Conservation (phyloP, 306 rosid genomes). For the Malus orientalis region DNA sequence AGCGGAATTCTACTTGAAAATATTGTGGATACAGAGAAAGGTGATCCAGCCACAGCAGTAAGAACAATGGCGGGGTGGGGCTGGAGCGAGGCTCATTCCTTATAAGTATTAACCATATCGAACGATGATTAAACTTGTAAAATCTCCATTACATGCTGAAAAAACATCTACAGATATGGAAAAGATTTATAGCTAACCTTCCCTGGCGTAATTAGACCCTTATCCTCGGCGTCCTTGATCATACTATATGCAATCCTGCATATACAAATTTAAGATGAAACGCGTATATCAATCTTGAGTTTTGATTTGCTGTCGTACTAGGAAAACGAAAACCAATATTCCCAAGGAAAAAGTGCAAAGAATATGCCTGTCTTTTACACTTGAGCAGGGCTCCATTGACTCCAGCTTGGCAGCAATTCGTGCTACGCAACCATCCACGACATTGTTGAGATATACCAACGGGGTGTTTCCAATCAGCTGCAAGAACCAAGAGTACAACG, state of each 20-base stretch:
- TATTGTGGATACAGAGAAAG: background rate
- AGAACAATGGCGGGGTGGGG: no score
- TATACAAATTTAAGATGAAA: background rate
- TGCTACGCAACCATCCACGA: conserved; percentile 68
- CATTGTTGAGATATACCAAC: conserved; percentile 58
- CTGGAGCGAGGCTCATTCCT: no score
- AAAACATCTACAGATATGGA: background rate
- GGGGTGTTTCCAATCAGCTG: conserved; percentile 73
- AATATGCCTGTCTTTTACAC: conserved; percentile 61
- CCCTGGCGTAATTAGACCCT: conserved; percentile 74
- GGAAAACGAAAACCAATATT: background rate
- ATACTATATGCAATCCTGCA: conserved; percentile 64
- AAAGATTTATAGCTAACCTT: conserved; percentile 34
- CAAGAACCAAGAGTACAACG: background rate
- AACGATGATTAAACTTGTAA: background rate
- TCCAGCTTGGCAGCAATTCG: conserved; percentile 75
- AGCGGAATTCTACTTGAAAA: background rate
- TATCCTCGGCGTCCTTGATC: conserved; percentile 81
- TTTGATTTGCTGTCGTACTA: background rate
- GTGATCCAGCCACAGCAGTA: no score
- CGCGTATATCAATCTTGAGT: background rate
- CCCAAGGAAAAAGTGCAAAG: background rate
- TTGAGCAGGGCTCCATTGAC: conserved; percentile 64
- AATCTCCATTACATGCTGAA: background rate
- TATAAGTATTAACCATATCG: background rate